A percentile compares a stretch with the other conserved stretches of the same genome.
Evolutionary conservation across 2,329 filamentous ascomycete species (phyloP).

Genomic region (Penicillium sp.): DNA sequence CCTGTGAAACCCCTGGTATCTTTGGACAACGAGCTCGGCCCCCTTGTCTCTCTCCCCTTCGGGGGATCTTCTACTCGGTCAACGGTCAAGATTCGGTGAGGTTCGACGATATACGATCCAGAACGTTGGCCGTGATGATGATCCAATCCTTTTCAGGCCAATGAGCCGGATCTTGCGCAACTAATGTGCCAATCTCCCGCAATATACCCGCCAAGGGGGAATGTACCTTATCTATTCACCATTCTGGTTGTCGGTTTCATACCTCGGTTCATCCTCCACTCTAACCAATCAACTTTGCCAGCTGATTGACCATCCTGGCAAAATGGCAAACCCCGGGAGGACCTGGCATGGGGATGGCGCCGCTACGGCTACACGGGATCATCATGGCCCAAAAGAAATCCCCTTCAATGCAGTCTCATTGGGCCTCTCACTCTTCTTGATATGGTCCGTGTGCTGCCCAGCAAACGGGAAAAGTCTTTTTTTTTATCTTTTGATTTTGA

Average conservation of each 20-base stretch:
- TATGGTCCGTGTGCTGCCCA: conserved; percentile 18
- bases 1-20: conserved; percentile 9
- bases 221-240: background rate
- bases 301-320: conserved; percentile 23
- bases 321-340: conserved; percentile 4
- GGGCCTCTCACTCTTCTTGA: conserved; percentile 4
- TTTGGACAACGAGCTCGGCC: conserved; percentile 4
- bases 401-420: conserved; percentile 5
- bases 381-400: conserved; percentile 1
- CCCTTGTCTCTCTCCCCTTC: conserved; percentile 1
- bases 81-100: background rate
- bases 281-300: background rate
- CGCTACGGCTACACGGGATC: conserved; percentile 12
- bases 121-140: background rate
- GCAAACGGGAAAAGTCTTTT: background rate
- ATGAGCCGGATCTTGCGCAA: background rate
- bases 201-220: background rate
- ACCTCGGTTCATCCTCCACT: background rate
- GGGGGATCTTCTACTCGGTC: background rate
- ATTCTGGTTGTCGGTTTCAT: background rate
- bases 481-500: background rate
- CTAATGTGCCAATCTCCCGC: background rate
- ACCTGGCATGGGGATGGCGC: conserved; percentile 8
- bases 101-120: background rate
- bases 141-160: background rate